phyloP scores from a whole-genome alignment of 2,329 filamentous ascomycete genomes.

The Parastagonospora nodorum region DNA sequence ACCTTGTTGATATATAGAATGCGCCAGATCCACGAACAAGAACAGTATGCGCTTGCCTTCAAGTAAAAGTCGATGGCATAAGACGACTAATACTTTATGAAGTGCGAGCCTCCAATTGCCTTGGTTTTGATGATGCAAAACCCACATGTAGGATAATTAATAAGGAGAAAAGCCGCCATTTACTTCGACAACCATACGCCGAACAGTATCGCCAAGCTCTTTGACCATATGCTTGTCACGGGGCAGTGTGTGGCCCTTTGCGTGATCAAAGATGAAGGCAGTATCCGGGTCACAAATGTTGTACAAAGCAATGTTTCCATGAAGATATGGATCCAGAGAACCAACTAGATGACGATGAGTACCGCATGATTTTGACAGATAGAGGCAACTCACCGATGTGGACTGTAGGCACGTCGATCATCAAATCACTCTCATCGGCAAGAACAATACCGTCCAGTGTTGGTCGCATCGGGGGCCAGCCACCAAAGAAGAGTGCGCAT shows the following conservation, averaged over 20 bases:
- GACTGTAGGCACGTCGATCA: slow-evolving; percentile 49
- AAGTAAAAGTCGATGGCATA: too few relatives aligned
- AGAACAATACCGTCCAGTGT: slow-evolving; percentile 41
- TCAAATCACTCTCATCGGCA: slow-evolving; percentile 48
- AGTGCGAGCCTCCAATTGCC: too few relatives aligned
- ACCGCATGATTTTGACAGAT: background rate
- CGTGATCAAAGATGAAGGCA: slow-evolving; percentile 67
- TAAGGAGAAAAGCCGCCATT: slow-evolving; percentile 7
- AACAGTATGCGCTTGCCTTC: too few relatives aligned
- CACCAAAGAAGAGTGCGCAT: slow-evolving; percentile 56
- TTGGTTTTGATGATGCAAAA: too few relatives aligned
- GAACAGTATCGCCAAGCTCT: slow-evolving; percentile 36
- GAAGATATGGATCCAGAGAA: slow-evolving; percentile 61
- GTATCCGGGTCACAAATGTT: slow-evolving; percentile 65
- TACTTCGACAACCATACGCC: slow-evolving; percentile 30
- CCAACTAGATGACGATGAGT: slow-evolving; percentile 17
- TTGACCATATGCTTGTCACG: slow-evolving; percentile 36
- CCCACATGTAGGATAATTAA: background rate
- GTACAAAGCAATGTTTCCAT: slow-evolving; percentile 65
- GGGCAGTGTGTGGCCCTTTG: slow-evolving; percentile 67
- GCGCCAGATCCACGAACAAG: too few relatives aligned
- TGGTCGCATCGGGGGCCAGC: slow-evolving; percentile 50
- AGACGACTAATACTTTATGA: too few relatives aligned
- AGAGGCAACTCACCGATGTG: slow-evolving; percentile 38
- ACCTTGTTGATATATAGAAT: too few relatives aligned